phyloP scores from a whole-genome alignment of 2,329 filamentous ascomycete species.

The Alternaria ventricosa region DNA sequence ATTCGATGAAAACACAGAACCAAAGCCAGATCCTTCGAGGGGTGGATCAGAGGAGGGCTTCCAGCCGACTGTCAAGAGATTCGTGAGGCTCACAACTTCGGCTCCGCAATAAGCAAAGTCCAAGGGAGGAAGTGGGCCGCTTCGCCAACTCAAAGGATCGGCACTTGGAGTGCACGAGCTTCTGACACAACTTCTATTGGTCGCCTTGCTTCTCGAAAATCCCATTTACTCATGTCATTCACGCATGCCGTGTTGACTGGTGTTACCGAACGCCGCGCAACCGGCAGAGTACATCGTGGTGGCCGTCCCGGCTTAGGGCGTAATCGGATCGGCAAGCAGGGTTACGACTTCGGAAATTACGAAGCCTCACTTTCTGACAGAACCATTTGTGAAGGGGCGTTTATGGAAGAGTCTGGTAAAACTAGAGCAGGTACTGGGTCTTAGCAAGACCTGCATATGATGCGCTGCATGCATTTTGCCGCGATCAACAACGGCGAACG shows the following conservation, averaged over 20 bases:
- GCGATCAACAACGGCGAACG: not conserved
- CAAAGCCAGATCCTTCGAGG: not conserved
- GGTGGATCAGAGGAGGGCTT: not conserved
- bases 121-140: not conserved
- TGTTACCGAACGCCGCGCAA: not conserved
- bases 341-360: not conserved
- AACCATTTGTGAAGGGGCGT: not conserved
- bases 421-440: not conserved
- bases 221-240: not conserved
- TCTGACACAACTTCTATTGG: not conserved
- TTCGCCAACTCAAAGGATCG: not conserved
- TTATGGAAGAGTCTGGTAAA: not conserved
- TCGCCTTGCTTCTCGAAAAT: not conserved
- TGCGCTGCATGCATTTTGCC: not conserved
- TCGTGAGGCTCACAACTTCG: not conserved
- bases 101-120: not conserved
- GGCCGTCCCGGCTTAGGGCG: not conserved
- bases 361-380: not conserved
- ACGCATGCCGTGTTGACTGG: not conserved
- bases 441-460: not conserved
- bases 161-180: not conserved
- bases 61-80: not conserved
- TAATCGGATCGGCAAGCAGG: slow-evolving; percentile 1
- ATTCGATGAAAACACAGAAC: not conserved
- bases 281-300: not conserved